phyloP scores from a whole-genome alignment of 176 grass and related monocot species.

The Phragmites australis region DNA sequence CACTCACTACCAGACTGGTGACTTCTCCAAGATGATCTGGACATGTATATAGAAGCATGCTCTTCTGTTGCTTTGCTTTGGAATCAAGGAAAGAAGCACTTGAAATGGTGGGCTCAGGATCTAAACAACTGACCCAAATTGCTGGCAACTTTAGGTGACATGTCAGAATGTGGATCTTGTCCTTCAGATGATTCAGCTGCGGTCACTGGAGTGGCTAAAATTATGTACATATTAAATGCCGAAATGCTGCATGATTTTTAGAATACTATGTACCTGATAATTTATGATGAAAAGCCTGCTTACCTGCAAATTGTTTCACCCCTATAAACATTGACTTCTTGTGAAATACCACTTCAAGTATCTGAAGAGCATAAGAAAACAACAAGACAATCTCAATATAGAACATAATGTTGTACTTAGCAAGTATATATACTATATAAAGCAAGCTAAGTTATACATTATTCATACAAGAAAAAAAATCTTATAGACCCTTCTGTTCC shows the following conservation, averaged over 20 bases:
- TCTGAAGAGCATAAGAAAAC: slow-evolving; percentile 21
- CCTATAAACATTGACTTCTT: slow-evolving; percentile 8
- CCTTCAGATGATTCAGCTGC: slow-evolving; percentile 21
- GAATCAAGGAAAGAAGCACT: slow-evolving; percentile 52
- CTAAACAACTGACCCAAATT: slow-evolving; percentile 39
- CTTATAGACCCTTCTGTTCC: background rate
- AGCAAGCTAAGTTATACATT: background rate
- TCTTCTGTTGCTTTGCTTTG: slow-evolving; percentile 44
- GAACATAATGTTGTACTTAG: background rate
- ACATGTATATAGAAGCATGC: slow-evolving; percentile 36
- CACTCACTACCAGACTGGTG: slow-evolving; percentile 21
- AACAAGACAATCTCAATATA: background rate
- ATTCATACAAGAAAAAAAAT: background rate
- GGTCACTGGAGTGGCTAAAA: background rate
- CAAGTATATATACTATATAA: background rate
- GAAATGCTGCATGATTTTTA: slow-evolving; percentile 21
- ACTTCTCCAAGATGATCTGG: slow-evolving; percentile 34
- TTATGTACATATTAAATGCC: slow-evolving; percentile 9
- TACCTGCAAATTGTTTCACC: background rate
- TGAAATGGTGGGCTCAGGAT: slow-evolving; percentile 53
- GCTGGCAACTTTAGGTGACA: slow-evolving; percentile 35
- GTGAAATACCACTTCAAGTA: background rate
- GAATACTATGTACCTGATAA: slow-evolving; percentile 12
- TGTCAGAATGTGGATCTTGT: slow-evolving; percentile 49
- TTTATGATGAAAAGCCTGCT: slow-evolving; percentile 29